A percentile compares a stretch with the other conserved stretches of the same genome.
Evolutionary conservation across 805 yeast species (phyloP).

Genomic region (Yamadazyma kitorensis): DNA sequence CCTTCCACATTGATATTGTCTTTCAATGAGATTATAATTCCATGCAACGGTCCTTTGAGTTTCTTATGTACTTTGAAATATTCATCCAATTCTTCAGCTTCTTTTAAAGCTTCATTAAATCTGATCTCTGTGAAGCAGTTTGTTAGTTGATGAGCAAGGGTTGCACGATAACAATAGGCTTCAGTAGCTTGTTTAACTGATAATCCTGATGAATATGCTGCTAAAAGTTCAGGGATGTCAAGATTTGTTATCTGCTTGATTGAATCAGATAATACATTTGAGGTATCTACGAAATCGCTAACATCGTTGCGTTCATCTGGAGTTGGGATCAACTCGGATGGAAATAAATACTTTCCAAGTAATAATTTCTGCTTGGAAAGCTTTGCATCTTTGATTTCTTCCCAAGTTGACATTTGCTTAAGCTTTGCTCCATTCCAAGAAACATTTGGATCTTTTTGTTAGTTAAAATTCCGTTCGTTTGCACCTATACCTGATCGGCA

Average conservation of each 20-base stretch:
- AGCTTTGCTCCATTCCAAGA: too few species aligned
- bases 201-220: not conserved
- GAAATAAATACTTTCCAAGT: slow-evolving; percentile 3
- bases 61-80: slow-evolving; percentile 16
- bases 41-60: slow-evolving; percentile 27
- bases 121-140: slow-evolving; percentile 37
- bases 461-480: too few species aligned
- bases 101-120: slow-evolving; percentile 23
- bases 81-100: slow-evolving; percentile 24
- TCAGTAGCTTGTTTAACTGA: not conserved
- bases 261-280: slow-evolving; percentile 1
- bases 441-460: too few species aligned
- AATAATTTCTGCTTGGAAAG: slow-evolving; percentile 4
- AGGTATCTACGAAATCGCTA: slow-evolving; percentile 7
- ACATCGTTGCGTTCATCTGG: slow-evolving; percentile 9
- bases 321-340: slow-evolving; percentile 4
- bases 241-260: slow-evolving; percentile 3
- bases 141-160: slow-evolving; percentile 53
- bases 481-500: too few species aligned
- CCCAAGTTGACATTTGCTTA: too few species aligned
- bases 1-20: slow-evolving; percentile 49
- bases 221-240: slow-evolving; percentile 1
- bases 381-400: slow-evolving; percentile 6
- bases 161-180: slow-evolving; percentile 58
- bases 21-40: slow-evolving; percentile 32